Conservation (phyloP, 768 basidiomycete genomes). For the Gyrodon lividus region DNA sequence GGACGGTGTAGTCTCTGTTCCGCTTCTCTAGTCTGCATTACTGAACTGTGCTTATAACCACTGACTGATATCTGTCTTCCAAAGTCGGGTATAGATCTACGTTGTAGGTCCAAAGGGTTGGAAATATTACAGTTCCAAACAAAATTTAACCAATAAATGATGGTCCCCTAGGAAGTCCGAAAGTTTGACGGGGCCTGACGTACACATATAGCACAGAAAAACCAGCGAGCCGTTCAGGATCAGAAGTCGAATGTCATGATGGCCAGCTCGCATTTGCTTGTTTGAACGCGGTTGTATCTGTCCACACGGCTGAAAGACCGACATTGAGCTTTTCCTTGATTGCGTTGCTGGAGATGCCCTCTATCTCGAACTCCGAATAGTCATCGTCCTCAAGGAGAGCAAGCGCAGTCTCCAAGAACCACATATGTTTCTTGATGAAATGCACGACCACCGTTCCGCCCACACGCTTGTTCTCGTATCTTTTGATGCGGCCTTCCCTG, state of each 20-base stretch:
- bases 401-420: slow-evolving; percentile 92
- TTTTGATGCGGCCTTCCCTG: slow-evolving; percentile 66
- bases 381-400: slow-evolving; percentile 84
- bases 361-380: slow-evolving; percentile 47
- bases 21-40: not conserved
- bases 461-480: slow-evolving; percentile 66
- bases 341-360: slow-evolving; percentile 7
- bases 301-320: slow-evolving; percentile 30
- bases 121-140: slow-evolving; percentile 11
- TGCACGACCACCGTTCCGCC: slow-evolving; percentile 96
- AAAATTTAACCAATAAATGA: slow-evolving; percentile 23
- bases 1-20: not conserved
- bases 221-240: not conserved
- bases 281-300: slow-evolving; percentile 25
- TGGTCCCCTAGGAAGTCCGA: not conserved
- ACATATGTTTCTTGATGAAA: slow-evolving; percentile 95
- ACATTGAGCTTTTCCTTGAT: slow-evolving; percentile 16
- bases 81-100: slow-evolving; percentile 4
- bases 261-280: slow-evolving; percentile 10
- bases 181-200: not conserved
- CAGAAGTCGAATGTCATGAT: not conserved
- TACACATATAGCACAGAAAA: too few relatives aligned
- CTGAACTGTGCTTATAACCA: not conserved
- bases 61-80: not conserved
- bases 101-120: slow-evolving; percentile 1